Base-by-base conservation (phyloP, 768 basidiomycete species). In the Dictyophora rubrovolvata region DNA sequence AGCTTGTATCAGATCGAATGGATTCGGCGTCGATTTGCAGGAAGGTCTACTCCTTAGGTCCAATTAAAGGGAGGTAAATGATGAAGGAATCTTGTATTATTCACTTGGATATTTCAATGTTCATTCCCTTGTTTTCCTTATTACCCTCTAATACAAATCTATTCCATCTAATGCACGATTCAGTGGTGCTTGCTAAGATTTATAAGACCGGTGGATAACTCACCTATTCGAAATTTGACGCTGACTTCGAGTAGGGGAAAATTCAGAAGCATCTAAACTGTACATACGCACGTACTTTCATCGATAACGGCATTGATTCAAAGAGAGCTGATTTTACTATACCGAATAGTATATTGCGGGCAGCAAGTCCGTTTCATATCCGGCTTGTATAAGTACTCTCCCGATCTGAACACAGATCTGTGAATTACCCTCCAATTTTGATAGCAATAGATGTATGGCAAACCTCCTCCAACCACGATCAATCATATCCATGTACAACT, bases 291-390 rank as follows among this genome's bases (percentile, higher is more conserved):
- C 54, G 64, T 1, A 65, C 57, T 33, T 62, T 63, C 55, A 59
- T 42, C 57, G 21, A 61, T 37, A 46, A 62, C 42, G 10, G 12
- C 2, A 14, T 42, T 42, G 11, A 42, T 48, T 61, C 62, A n/a
- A 28, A 28, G 7, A 28, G 2, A 28, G 7, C 28, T 47, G 22
- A 51, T 28, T 53, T 62, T 64, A 53, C 68, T 75, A 57, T 64
- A 88, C 92, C 82, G 89, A 69, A 97, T 97, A 2, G 95, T 92
- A 68, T 96, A 95, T 64, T 93, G 89, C 0, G 94, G 91, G 68
- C 95, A 98, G 68, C 95, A 97, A 10, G 92, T 86, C 5, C 71
- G 69, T 62, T 75, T 79, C 70, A 94, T 74, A 69, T 94, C 84
- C 4, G 93, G 93, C 62, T 89, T 91, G 70, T 97, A 97, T 65